Evolutionary conservation across 306 rosid species (phyloP), one percentile per base, ranked within the genome.

Genomic region (Prinsepia uniflora): DNA sequence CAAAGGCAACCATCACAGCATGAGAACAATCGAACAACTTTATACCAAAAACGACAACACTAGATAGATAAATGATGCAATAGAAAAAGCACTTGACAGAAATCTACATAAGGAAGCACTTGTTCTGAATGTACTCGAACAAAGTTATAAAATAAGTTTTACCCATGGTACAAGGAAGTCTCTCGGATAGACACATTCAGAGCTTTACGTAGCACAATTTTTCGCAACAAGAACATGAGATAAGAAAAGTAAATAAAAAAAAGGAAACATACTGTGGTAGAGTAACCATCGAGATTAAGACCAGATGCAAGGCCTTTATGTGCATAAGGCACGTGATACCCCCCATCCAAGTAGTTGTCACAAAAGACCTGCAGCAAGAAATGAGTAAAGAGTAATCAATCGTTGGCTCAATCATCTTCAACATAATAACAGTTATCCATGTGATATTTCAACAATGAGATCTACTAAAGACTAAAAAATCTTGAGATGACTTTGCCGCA

Each of bases 291-390:
- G 17, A 93, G 86, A 72, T 90, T 79, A 66, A 93, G 98, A 84
- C 88, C 87, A 18, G 87, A 84, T 70, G 96, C 91, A 5, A 93
- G 88, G 85, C 81, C 92, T 81, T 90, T 90, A 81, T 93, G 98
- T 1, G 92, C 98, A 81, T 84, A 88, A 14, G 98, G 93, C 34
- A 90, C 98, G 44, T 93, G 98, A 77, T 93, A 93, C 68, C 98
- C 98, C 34, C 98, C 98, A 72, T 93, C 98, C 60, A 93, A 81
- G 82, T 88, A 93, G 92, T 93, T 93, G 84, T 93, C 97, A 78
- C 97, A 93, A 74, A 90, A 90, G 52, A 93, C 96, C 98, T 93
- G 79, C 78, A 81, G 71, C 61, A 77, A 7, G 67, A 34, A 45
- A 63, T 19, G 24, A 12, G 11, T 8, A 41, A 63, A 43, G 47